phyloP scores from a whole-genome alignment of 164 flowering plant species.

The Vitis amurensis region DNA sequence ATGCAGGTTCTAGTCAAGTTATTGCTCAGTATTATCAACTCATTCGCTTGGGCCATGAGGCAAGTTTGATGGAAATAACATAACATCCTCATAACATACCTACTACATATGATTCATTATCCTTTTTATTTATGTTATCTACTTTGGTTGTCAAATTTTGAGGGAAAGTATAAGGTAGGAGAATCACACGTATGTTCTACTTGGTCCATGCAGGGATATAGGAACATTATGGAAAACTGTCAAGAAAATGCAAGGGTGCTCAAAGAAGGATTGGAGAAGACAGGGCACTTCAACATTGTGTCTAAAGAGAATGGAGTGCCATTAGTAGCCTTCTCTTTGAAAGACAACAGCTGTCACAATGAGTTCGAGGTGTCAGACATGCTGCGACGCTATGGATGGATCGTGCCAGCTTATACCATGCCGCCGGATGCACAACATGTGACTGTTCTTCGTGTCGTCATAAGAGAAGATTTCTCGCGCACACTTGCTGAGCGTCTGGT shows the following conservation, averaged over 20 bases:
- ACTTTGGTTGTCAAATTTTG: too few relatives aligned
- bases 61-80: slow-evolving; percentile 1
- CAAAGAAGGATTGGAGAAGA: slow-evolving; percentile 36
- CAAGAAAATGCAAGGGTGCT: slow-evolving; percentile 35
- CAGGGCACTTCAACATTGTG: slow-evolving; percentile 35
- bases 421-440: slow-evolving; percentile 41
- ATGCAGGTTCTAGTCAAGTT: slow-evolving; percentile 39
- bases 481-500: slow-evolving; percentile 45
- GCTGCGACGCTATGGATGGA: slow-evolving; percentile 42
- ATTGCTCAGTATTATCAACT: slow-evolving; percentile 46
- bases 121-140: too few relatives aligned
- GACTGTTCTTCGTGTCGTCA: slow-evolving; percentile 41
- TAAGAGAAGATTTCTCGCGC: slow-evolving; percentile 43
- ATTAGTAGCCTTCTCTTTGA: slow-evolving; percentile 42
- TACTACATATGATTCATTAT: too few relatives aligned
- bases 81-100: background rate
- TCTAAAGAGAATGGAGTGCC: slow-evolving; percentile 46
- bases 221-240: slow-evolving; percentile 43
- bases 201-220: slow-evolving; percentile 29
- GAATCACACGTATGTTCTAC: too few relatives aligned
- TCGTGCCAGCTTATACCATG: slow-evolving; percentile 50
- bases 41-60: slow-evolving; percentile 42
- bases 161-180: too few relatives aligned
- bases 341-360: slow-evolving; percentile 28
- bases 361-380: slow-evolving; percentile 39